Base-by-base conservation (phyloP, 2,329 filamentous ascomycete genomes). In the Apiospora arundinis region DNA sequence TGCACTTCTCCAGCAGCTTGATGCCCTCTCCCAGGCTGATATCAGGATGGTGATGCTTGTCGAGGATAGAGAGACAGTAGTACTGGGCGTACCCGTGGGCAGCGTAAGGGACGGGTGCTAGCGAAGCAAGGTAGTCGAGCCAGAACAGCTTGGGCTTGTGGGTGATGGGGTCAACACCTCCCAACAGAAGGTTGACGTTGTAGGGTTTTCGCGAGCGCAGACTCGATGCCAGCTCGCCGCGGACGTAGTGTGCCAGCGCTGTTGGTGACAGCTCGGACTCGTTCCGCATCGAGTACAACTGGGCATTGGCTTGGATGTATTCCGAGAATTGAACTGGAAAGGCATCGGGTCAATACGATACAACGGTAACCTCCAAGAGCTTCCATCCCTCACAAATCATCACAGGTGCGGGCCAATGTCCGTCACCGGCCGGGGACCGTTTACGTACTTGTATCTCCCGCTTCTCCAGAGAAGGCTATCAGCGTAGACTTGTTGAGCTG, bases 81-180 rank as follows among this genome's bases (percentile, higher is more conserved):
- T 98, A 98, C 92, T 99, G 96, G 77, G 96, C 96, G 84, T 99
- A 99, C 77, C 96, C 96, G 79, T 99, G 97, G 73, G 96, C 96
- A 67, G 96, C 97, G 81, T 99, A 99, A 70, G 96, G 96, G 67
- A 99, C 87, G 44, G 93, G 90, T 5, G 95, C 95, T 80, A 95
- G 85, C 73, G 95, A 92, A 75, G 95, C 96, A 80, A 99, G 90
- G 85, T 98, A 98, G 82, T 99, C 95, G 78, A 98, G 89, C 96
- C 96, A 99, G 89, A 97, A 97, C 76, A 99, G 85, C 79, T 92
- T 92, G 40, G 96, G 95, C 88, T 96, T 93, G 84, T 94, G 89
- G 76, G 93, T 95, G 84, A 97, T 96, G 75, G 93, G 91, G 83
- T 99, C 95, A 78, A 97, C 92, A 75, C 97, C 96, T 76, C 95